phyloP scores from a whole-genome alignment of 2,329 filamentous ascomycete species.

The Aspergillus flavus region DNA sequence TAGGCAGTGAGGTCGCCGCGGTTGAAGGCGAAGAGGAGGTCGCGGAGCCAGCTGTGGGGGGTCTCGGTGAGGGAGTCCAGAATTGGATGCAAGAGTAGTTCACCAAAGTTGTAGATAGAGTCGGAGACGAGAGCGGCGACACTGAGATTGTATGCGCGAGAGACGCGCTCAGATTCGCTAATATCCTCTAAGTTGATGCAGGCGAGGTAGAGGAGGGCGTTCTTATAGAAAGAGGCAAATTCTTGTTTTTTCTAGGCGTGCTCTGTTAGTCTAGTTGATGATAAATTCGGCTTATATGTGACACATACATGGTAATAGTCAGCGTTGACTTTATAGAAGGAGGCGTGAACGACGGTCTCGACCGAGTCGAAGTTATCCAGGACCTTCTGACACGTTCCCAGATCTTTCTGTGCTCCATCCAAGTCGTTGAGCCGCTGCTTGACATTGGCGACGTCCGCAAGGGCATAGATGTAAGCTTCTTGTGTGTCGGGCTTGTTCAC shows the following conservation, averaged over 20 bases:
- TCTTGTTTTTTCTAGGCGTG: conserved; percentile 70
- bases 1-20: conserved; percentile 88
- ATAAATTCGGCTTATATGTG: neutral
- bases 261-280: conserved; percentile 11
- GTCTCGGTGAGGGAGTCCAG: conserved; percentile 79
- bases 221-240: conserved; percentile 96
- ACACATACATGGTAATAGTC: conserved; percentile 79
- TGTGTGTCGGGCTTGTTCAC: conserved; percentile 91
- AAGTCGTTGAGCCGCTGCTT: conserved; percentile 79
- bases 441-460: conserved; percentile 83
- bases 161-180: conserved; percentile 72
- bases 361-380: conserved; percentile 92
- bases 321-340: conserved; percentile 94
- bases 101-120: conserved; percentile 98
- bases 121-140: conserved; percentile 91
- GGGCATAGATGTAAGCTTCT: conserved; percentile 93
- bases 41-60: conserved; percentile 82
- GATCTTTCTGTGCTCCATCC: conserved; percentile 80
- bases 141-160: conserved; percentile 87
- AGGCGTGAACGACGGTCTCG: conserved; percentile 91
- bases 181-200: conserved; percentile 85
- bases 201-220: conserved; percentile 93
- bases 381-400: conserved; percentile 84
- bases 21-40: conserved; percentile 98
- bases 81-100: conserved; percentile 96